Base-by-base conservation (phyloP, 2,329 filamentous ascomycete species). In the Aspergillus tamarii region DNA sequence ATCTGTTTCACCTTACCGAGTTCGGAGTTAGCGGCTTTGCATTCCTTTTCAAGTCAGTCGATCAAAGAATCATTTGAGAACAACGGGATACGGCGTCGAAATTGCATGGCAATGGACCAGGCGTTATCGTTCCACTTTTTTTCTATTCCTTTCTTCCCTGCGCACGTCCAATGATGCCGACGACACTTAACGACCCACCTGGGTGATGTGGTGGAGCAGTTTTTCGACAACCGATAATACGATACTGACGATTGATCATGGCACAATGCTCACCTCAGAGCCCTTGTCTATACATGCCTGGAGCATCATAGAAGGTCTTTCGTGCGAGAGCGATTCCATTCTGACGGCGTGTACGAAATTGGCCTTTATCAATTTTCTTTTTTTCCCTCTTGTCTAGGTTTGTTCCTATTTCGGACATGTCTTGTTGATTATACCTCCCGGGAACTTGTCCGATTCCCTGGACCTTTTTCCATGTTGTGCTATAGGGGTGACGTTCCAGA, bases 391-490 rank as follows among this genome's bases (percentile, higher is more conserved):
- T 66, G 46, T 64, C 60, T 66, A 55, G 57, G 57, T 63, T 50
- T 64, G 16, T 69, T 72, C 59, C 57, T 60, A 73, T 74, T 70
- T 74, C 69, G 67, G 70, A 69, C 66, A 68, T 74, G 71, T 75
- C 66, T 75, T 73, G 73, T 70, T 75, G 69, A 72, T 71, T 73
- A 75, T 77, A 75, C 72, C 74, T 71, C 68, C 67, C 61, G 65
- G 72, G 64, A 68, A 67, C 61, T 57, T 61, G 69, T 66, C 64
- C 66, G 63, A 67, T 72, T 69, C 69, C 67, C 66, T 65, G 67
- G 61, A 59, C 50, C 30, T 60, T 66, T 69, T 67, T 46, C 57
- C 59, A 63, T 62, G 52, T 63, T 68, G 48, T 45, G 41, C 48
- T 46, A 56, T 50, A 61, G 52, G 23, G 62, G 23, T 60, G 52